A percentile compares a stretch with the other conserved stretches of the same genome.
These are phyloP conservation scores for Fusarium heterosporum DNA, from an alignment of 2,329 filamentous ascomycete species.

Conservation along the genomic window DNA sequence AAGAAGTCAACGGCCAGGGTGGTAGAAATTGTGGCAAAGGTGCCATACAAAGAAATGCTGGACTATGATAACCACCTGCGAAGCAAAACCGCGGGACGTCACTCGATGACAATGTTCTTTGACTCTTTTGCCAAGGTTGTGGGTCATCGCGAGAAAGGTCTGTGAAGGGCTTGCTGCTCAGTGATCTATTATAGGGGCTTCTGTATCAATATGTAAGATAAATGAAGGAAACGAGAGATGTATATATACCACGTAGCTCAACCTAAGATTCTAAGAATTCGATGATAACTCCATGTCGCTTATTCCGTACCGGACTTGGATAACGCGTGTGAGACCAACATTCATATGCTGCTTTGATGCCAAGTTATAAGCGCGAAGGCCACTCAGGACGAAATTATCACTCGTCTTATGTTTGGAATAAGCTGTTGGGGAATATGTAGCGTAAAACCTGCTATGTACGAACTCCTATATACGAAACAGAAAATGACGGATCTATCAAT, in stretches of 20 bases:
- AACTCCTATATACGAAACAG: not conserved
- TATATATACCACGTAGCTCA: constrained; percentile 9
- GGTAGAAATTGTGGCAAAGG: constrained; percentile 81
- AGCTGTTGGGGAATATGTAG: not conserved
- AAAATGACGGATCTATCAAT: constrained; percentile 2
- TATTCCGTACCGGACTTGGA: not conserved
- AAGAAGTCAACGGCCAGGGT: constrained; percentile 62
- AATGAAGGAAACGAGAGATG: not conserved
- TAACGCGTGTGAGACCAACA: not conserved
- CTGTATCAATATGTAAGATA: constrained; percentile 17
- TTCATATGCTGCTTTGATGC: not conserved
- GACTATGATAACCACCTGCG: constrained; percentile 91
- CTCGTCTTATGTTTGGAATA: not conserved
- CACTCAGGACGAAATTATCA: not conserved
- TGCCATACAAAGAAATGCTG: constrained; percentile 96
- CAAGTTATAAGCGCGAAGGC: not conserved
- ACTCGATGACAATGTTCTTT: constrained; percentile 69
- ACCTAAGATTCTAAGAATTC: not conserved
- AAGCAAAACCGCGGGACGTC: constrained; percentile 86
- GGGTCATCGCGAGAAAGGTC: constrained; percentile 64
- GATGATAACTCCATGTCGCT: not conserved
- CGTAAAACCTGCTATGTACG: not conserved
- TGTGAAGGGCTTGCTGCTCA: constrained; percentile 46
- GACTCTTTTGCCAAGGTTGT: constrained; percentile 68
- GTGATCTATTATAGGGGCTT: not conserved